Conservation (phyloP, 1,284 basidiomycete species). For the Xerocomus minutiporus region DNA sequence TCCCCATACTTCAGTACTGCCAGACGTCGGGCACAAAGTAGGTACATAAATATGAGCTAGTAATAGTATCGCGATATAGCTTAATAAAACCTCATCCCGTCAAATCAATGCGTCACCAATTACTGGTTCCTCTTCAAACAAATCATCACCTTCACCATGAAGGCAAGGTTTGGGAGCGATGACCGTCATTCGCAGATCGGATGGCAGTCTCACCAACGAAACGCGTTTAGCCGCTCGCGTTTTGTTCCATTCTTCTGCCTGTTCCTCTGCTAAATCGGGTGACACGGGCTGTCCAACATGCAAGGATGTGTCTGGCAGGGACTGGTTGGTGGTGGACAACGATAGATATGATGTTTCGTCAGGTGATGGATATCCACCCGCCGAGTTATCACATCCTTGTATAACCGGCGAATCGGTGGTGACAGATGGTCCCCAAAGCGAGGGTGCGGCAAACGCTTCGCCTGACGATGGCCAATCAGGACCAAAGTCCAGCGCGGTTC, state of each 20-base stretch:
- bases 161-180: constrained; percentile 20
- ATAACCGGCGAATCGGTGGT: constrained; percentile 38
- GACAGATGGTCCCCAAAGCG: constrained; percentile 31
- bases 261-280: constrained; percentile 48
- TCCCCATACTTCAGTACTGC: neutral
- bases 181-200: constrained; percentile 45
- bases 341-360: constrained; percentile 27
- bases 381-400: constrained; percentile 14
- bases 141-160: constrained; percentile 4
- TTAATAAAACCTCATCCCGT: constrained; percentile 6
- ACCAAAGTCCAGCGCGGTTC: constrained; percentile 59
- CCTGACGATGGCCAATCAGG: constrained; percentile 43
- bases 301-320: constrained; percentile 15
- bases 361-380: constrained; percentile 17
- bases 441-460: constrained; percentile 34
- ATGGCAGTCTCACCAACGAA: constrained; percentile 68
- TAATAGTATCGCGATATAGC: neutral
- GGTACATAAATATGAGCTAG: constrained; percentile 8
- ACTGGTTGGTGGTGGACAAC: constrained; percentile 32
- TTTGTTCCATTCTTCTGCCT: constrained; percentile 81
- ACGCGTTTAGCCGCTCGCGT: constrained; percentile 81
- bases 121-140: constrained; percentile 11
- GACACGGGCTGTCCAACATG: constrained; percentile 47
- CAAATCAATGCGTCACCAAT: constrained; percentile 1
- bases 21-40: neutral